phyloP scores from a whole-genome alignment of 1,139 yeast species.

The Candida freyschussii region DNA sequence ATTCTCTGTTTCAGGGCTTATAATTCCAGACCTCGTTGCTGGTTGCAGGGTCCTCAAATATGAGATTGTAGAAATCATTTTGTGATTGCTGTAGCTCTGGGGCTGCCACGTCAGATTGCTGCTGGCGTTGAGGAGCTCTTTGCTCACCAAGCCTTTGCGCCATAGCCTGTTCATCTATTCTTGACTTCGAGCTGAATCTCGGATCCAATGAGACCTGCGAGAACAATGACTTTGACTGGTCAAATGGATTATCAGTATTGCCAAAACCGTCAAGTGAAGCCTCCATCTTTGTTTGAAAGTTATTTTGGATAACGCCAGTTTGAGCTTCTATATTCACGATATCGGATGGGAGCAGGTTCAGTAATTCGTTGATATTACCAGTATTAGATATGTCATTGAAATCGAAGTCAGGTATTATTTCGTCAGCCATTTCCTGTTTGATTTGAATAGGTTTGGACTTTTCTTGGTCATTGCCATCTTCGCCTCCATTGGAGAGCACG shows the following conservation, averaged over 20 bases:
- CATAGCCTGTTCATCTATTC: conserved; percentile 5
- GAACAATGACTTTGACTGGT: conserved; percentile 7
- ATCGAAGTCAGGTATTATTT: conserved; percentile 22
- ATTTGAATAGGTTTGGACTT: not conserved
- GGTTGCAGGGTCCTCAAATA: conserved; percentile 37
- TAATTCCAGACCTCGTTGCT: conserved; percentile 12
- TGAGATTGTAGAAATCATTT: conserved; percentile 33
- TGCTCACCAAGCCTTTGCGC: conserved; percentile 5
- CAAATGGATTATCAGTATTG: conserved; percentile 3
- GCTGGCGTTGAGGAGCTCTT: conserved; percentile 4
- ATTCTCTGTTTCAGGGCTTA: conserved; percentile 5
- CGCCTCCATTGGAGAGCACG: conserved; percentile 2
- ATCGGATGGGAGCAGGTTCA: conserved; percentile 23
- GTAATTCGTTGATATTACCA: conserved; percentile 21
- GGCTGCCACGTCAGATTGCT: not conserved
- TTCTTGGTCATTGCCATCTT: not conserved
- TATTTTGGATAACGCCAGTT: not conserved
- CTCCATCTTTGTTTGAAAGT: not conserved
- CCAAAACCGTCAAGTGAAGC: not conserved
- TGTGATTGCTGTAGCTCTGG: conserved; percentile 2
- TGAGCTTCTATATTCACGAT: conserved; percentile 17
- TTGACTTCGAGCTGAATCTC: conserved; percentile 2
- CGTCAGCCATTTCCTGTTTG: conserved; percentile 5
- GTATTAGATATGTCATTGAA: conserved; percentile 21
- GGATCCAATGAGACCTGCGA: conserved; percentile 5